Evolutionary conservation across 305 asterid genomes (phyloP), one percentile per base, ranked within the genome.

Genomic region (Solanum hybrid): DNA sequence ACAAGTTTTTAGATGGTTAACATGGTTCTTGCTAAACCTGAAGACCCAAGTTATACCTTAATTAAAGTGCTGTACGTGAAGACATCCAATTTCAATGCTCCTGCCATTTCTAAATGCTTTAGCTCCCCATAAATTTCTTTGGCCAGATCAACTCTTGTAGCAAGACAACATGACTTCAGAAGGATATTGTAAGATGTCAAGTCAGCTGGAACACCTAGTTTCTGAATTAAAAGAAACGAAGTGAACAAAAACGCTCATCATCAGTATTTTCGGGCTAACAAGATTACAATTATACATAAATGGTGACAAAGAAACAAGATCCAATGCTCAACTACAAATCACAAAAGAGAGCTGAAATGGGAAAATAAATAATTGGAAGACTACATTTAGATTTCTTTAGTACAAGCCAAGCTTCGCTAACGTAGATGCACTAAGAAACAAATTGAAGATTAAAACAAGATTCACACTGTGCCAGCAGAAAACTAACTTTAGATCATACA

Each of bases 41-140:
- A 51, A 87, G 29, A 87, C 51, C 88, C 81, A 29, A 86, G 92
- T 87, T 76, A 86, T 92, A 97, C 99, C 98, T 97, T 96, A 77
- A 97, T 93, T 91, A 97, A 96, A 89, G 99, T 95, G 94, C 99
- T 96, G 93, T 96, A 97, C 18, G 99, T 97, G 95, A 96, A 96
- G 91, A 95, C 98, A 91, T 97, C 99, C 95, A 95, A 90, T 89
- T 95, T 95, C 90, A 97, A 79, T 42, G 88, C 93, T 89, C 99
- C 99, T 90, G 87, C 91, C 12, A 92, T 87, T 92, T 97, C 98
- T 95, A 96, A 91, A 35, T 88, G 89, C 91, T 89, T 93, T 71
- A 96, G 94, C 91, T 92, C 93, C 91, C 89, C 92, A 91, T 96
- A 97, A 85, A 95, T 93, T 90, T 94, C 96, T 92, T 91, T 94